Evolutionary conservation across 352 stramenopile genomes (phyloP), one percentile per base, ranked within the genome.

Genomic region (Phytophthora cryptogea): DNA sequence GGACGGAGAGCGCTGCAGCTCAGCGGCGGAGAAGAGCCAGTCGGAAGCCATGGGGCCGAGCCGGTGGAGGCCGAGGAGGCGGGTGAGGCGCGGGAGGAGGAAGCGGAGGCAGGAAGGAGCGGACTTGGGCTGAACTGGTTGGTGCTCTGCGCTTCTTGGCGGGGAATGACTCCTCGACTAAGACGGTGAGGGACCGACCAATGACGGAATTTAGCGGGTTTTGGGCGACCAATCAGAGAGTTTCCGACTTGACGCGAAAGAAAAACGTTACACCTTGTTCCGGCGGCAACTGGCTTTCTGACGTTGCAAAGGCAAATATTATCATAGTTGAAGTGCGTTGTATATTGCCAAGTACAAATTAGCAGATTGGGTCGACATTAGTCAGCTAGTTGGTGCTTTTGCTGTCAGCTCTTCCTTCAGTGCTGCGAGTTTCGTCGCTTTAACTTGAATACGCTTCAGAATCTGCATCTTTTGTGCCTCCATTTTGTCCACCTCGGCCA

Each of bases 401-500:
- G 23, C 39, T 42, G 59, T 10, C 13, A 64, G 45, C 9, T 35
- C 23, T 16, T 56, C 42, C n/a, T 61, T 56, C 30, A 72, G 31
- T 35, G 28, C 17, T 10, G 51, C 35, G 16, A 76, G 43, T 8
- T 43, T 33, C 17, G 7, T 28, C 26, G 52, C 64, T 16, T 88
- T 88, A 10, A 52, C 20, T 27, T 83, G 76, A 49, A 88, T 86
- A 9, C 74, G 71, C 6, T 60, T 41, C 2, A 84, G 42, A 4
- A 84, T 36, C 14, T 59, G 52, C 11, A 68, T 30, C 51, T 83
- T 70, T 31, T 82, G 59, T 3, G 65, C 32, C 27, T 78, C 61
- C 66, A 83, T 75, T 10, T 48, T 56, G 1, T 68, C 54, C 53
- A 86, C 70, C 31, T 76, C 62, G 9, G 43, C 54, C 3, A 83